Evolutionary conservation across 2,329 filamentous ascomycete species (phyloP), one percentile per base, ranked within the genome.

Genomic region (Torrubiella hemipterigena): DNA sequence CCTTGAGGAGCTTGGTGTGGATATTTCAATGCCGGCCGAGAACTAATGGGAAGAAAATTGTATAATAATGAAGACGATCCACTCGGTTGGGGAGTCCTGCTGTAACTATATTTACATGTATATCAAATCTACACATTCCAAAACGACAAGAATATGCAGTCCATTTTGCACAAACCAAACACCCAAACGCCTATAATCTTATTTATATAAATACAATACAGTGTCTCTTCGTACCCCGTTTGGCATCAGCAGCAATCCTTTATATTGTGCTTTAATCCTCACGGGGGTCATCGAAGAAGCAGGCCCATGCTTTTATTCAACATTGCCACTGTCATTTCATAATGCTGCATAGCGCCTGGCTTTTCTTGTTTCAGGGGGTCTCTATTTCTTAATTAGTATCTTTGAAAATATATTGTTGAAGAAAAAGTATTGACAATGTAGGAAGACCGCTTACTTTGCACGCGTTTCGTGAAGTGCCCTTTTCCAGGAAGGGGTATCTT

Each of bases 301-400:
- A 83, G 48, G 1, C 70, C 69, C 76, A 86, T 77, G 6, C 66
- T 76, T 48, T 78, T 73, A 46, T 87, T 86, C 33, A 87, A 59
- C 78, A 81, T 81, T 13, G 63, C 65, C 29, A 87, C 50, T 7
- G 77, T 83, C 57, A 70, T 70, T 32, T 84, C 69, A 48, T 81
- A 83, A 43, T 79, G 69, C 28, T 65, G 12, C 10, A 5, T 5
- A 6, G 5, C 10, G 5, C 22, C 22, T 5, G 6, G 12, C 22
- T 24, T 24, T n/a, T n/a, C n/a, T n/a, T n/a, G n/a, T n/a, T n/a
- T n/a, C n/a, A n/a, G n/a, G n/a, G n/a, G n/a, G n/a, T n/a, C n/a
- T n/a, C n/a, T n/a, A n/a, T n/a, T n/a, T n/a, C n/a, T n/a, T n/a
- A n/a, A n/a, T n/a, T n/a, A n/a, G n/a, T n/a, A n/a, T n/a, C n/a